Base-by-base conservation (phyloP, 2,329 filamentous ascomycete genomes). In the Curvularia sp. region DNA sequence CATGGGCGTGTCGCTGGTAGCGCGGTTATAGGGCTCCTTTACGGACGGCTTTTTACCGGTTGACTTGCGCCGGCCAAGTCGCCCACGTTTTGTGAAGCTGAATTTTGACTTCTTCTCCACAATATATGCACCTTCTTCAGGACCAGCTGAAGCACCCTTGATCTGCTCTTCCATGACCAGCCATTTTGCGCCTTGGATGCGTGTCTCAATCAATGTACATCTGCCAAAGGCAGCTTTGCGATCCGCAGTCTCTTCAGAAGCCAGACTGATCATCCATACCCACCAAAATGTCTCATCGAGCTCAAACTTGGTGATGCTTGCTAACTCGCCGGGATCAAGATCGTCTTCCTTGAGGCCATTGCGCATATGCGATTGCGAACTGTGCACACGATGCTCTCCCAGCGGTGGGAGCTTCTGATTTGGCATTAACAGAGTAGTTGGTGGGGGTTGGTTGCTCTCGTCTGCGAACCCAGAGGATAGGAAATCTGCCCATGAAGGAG, bases 221-320 rank as follows among this genome's bases (percentile, higher is more conserved):
- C 95, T 86, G 36, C 95, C 95, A 75, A 99, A 99, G 0, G 93
- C 92, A 5, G 93, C 89, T 75, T 99, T 99, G 60, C 95, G 87
- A 46, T 89, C 85, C 0, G 87, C 79, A 0, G 93, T 91, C 79
- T 99, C 95, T 71, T 99, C 95, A 0, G 88, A 90, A 1, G 94
- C 93, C 70, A 99, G 81, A 82, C 94, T 98, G 68, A 88, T 96
- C 84, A 99, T 98, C 95, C 95, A 99, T 3, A 98, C 95, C 94
- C 95, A 98, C 95, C 95, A 99, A 77, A 99, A 99, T 1, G 93
- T 90, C 75, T 98, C 94, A 69, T 99, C 95, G 5, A 99, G 83
- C 62, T 95, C 89, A 56, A 98, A 86, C 36, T 85, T 85, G 23
- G 86, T 90, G 72, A 99, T 97, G 74, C 93, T 98, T 28, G 95